These are phyloP conservation scores for Candida anutae DNA, from an alignment of 1,139 yeast species.

Conservation along the genomic window DNA sequence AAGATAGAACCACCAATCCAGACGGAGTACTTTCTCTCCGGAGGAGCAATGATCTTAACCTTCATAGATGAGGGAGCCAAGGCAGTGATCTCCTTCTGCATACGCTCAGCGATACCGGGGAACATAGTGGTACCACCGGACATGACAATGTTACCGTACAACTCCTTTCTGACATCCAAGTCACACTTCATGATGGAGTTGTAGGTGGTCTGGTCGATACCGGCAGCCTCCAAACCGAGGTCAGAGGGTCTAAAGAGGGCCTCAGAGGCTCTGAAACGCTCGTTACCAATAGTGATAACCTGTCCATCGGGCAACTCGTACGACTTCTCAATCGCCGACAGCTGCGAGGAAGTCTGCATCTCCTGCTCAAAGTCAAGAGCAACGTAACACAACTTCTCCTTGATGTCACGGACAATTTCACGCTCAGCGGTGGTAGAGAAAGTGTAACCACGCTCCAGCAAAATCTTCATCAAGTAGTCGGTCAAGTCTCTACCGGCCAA, in stretches of 20 bases:
- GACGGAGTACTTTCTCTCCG: slow-evolving; percentile 99
- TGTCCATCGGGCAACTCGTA: slow-evolving; percentile 99
- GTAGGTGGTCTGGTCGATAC: slow-evolving; percentile 99
- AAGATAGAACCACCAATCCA: slow-evolving; percentile 99
- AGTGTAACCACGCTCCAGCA: slow-evolving; percentile 97
- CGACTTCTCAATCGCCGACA: slow-evolving; percentile 96
- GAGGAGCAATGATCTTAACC: slow-evolving; percentile 99
- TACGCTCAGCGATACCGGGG: slow-evolving; percentile 99
- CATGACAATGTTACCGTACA: slow-evolving; percentile 98
- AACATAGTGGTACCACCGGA: slow-evolving; percentile 99
- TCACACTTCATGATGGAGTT: slow-evolving; percentile 99
- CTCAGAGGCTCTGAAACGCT: slow-evolving; percentile 99
- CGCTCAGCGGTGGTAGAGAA: slow-evolving; percentile 99
- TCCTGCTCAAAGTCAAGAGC: slow-evolving; percentile 96
- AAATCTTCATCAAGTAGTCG: slow-evolving; percentile 96
- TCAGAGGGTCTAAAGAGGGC: slow-evolving; percentile 98
- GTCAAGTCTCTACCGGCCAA: slow-evolving; percentile 99
- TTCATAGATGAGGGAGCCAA: slow-evolving; percentile 99
- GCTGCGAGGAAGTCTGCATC: slow-evolving; percentile 98
- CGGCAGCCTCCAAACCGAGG: slow-evolving; percentile 96
- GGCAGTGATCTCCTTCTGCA: slow-evolving; percentile 99
- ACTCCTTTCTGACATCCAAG: slow-evolving; percentile 97
- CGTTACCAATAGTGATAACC: slow-evolving; percentile 98
- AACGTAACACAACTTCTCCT: slow-evolving; percentile 97
- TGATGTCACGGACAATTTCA: slow-evolving; percentile 98